A percentile compares a stretch with the other conserved stretches of the same genome.
These are phyloP conservation scores for Citrus australasica DNA, from an alignment of 345 rosid species.

Conservation along the genomic window DNA sequence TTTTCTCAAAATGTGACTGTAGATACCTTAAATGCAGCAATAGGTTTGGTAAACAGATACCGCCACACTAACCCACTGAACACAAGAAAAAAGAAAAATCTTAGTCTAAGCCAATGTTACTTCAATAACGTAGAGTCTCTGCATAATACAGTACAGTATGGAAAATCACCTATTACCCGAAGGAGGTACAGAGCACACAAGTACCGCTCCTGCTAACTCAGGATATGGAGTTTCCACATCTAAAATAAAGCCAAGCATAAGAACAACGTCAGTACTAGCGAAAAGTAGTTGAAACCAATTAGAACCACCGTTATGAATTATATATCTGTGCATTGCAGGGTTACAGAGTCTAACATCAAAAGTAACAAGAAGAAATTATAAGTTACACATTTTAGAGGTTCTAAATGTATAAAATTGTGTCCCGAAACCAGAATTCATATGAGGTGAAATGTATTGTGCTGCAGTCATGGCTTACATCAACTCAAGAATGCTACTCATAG, in stretches of 20 bases:
- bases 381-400: not conserved
- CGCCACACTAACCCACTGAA: slow-evolving; percentile 83
- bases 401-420: not conserved
- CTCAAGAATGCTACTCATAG: not conserved
- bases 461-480: not conserved
- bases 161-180: slow-evolving; percentile 79
- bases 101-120: not conserved
- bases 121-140: not conserved
- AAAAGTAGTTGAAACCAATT: not conserved
- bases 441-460: not conserved
- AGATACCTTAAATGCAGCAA: slow-evolving; percentile 80
- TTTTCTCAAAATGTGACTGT: not conserved
- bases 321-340: not conserved
- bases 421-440: not conserved
- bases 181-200: slow-evolving; percentile 93
- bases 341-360: not conserved
- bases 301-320: not conserved
- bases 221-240: slow-evolving; percentile 45
- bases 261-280: slow-evolving; percentile 7
- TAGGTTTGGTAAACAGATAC: slow-evolving; percentile 80
- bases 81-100: slow-evolving; percentile 12
- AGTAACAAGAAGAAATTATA: not conserved
- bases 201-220: slow-evolving; percentile 59
- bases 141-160: not conserved
- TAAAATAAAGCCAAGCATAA: slow-evolving; percentile 19